Percentiles rank a stretch among this genome's conserved stretches.
These are phyloP conservation scores for Tremellales sp. DNA, from an alignment of 1,284 basidiomycete genomes.

Conservation along the genomic window DNA sequence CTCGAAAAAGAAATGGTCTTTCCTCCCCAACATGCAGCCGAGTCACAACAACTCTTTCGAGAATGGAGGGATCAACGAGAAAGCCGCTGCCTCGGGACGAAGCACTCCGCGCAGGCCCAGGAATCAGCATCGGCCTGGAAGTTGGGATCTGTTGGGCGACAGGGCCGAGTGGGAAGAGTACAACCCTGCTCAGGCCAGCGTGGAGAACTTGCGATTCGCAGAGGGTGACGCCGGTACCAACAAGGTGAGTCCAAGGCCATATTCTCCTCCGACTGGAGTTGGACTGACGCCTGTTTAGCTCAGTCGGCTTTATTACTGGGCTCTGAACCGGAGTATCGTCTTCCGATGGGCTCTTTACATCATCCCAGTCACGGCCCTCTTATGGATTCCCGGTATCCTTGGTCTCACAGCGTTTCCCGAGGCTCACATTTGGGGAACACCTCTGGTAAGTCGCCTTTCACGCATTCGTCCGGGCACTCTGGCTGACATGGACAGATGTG, in stretches of 20 bases:
- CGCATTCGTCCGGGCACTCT: background rate
- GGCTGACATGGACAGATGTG: constrained; percentile 53
- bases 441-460: constrained; percentile 47
- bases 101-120: background rate
- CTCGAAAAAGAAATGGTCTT: constrained; percentile 28
- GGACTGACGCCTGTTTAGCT: constrained; percentile 15
- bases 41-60: constrained; percentile 1
- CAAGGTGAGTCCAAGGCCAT: constrained; percentile 24
- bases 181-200: constrained; percentile 40
- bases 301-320: constrained; percentile 60
- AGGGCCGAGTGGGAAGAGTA: constrained; percentile 46
- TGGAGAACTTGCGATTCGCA: constrained; percentile 44
- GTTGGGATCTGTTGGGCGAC: constrained; percentile 38
- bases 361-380: constrained; percentile 62
- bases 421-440: constrained; percentile 51
- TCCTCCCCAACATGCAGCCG: constrained; percentile 11
- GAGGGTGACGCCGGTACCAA: constrained; percentile 49
- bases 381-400: constrained; percentile 72
- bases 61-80: constrained; percentile 7
- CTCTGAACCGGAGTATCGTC: constrained; percentile 70
- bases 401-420: constrained; percentile 59
- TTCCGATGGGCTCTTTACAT: constrained; percentile 78
- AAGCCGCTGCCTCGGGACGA: background rate
- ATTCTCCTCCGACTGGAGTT: background rate
- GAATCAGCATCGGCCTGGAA: background rate